Conservation (phyloP, 345 rosid genomes). For the Iberis pinnata region DNA sequence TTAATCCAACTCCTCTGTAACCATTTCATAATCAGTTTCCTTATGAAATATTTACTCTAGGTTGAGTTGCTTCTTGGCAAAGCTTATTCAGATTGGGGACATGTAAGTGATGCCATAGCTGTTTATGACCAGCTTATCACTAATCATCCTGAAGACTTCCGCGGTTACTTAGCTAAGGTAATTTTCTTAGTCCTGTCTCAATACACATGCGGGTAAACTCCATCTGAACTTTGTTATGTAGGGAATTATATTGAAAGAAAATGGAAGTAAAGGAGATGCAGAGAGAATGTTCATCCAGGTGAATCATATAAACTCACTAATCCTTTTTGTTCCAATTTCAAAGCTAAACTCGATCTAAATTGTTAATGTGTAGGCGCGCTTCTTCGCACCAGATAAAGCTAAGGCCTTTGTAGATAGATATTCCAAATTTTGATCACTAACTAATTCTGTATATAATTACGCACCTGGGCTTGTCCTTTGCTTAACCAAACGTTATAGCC, state of each 20-base stretch:
- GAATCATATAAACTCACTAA: conserved; percentile 24
- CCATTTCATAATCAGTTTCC: not conserved
- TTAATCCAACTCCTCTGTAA: conserved; percentile 5
- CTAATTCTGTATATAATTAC: conserved; percentile 9
- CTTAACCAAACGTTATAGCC: conserved; percentile 9
- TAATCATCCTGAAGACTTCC: conserved; percentile 72
- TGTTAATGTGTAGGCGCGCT: conserved; percentile 61
- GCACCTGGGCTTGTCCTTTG: conserved; percentile 7
- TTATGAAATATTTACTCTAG: conserved; percentile 30
- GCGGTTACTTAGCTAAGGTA: conserved; percentile 96
- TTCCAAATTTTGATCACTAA: conserved; percentile 42
- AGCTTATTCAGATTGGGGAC: conserved; percentile 94
- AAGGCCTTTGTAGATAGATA: conserved; percentile 82
- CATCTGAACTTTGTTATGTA: conserved; percentile 28
- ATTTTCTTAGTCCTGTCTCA: not conserved
- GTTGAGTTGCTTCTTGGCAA: conserved; percentile 88
- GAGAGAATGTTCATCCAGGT: conserved; percentile 99
- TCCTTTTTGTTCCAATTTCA: not conserved
- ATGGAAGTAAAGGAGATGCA: conserved; percentile 75
- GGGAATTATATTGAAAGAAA: conserved; percentile 88
- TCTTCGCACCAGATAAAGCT: conserved; percentile 83
- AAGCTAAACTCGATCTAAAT: not conserved
- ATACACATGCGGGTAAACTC: not conserved
- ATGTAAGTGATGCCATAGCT: conserved; percentile 77
- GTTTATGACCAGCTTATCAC: conserved; percentile 78